Base-by-base conservation (phyloP, 2,329 filamentous ascomycete genomes). In the Fusarium mundagurra region DNA sequence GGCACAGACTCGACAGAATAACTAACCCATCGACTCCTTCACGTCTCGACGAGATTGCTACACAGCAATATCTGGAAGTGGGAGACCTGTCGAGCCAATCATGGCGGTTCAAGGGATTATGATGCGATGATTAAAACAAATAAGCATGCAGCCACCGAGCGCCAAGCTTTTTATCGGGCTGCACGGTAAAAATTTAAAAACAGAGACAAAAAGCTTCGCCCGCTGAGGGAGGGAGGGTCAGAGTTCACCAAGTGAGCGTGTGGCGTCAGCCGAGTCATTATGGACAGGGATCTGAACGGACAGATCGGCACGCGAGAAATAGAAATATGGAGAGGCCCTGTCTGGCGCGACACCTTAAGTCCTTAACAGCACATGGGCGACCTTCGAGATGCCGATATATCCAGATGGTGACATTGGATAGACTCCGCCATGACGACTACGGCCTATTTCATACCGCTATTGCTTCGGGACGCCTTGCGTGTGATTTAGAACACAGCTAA, bases 131-230 rank as follows among this genome's bases (percentile, higher is more conserved):
- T 45, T 41, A 50, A 69, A 29, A 69, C 33, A 67, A 72, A 78
- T 77, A 77, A 78, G 76, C 76, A 77, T 76, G 72, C 76, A 76
- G 76, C 76, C 76, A 73, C 73, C 45, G 73, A 77, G 53, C 33
- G 76, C 76, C 76, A 78, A 78, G 76, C 76, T 78, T 78, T 77
- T 68, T 48, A 29, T 68, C 68, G 67, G 75, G 72, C 76, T 78
- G 76, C 76, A 78, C 67, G 76, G 73, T 78, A 76, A 73, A 76
- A 78, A 54, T 39, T 39, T 54, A 68, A 60, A 61, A 69, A 62
- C 67, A 77, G 54, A 68, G 65, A 67, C 47, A 77, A 77, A 54
- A 77, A 77, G 76, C 76, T 78, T 78, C 71, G 71, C 73, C 53
- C 39, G 53, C 48, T 63, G 57, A 61, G 50, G 68, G 64, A 65